Conservation (phyloP, 257 asterid species). For the Solanum pinnatisectum region DNA sequence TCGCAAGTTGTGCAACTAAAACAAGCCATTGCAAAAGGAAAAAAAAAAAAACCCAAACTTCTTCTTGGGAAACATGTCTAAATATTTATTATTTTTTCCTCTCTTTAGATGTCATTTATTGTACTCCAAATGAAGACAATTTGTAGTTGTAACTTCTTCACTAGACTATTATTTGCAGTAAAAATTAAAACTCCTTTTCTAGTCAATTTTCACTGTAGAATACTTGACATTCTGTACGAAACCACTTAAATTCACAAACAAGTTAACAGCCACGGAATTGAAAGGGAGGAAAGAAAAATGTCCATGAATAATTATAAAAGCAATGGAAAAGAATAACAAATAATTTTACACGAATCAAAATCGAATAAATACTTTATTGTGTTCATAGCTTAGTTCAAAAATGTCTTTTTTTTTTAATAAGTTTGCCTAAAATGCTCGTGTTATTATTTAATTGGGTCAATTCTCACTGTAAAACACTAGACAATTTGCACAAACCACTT, state of each 20-base stretch:
- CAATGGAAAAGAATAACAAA: not conserved
- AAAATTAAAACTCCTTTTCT: too few relatives aligned
- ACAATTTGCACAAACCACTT: too few relatives aligned
- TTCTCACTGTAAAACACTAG: too few relatives aligned
- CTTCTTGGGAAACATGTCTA: not conserved
- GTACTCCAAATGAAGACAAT: not conserved
- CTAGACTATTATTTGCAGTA: not conserved
- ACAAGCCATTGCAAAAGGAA: not conserved
- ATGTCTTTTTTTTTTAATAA: too few relatives aligned
- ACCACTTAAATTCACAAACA: not conserved
- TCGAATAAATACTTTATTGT: too few relatives aligned
- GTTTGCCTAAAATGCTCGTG: too few relatives aligned
- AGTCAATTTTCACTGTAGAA: not conserved
- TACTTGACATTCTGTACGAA: not conserved
- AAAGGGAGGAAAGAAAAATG: not conserved
- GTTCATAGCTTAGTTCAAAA: too few relatives aligned
- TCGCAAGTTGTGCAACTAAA: not conserved
- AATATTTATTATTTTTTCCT: not conserved
- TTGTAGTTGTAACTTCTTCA: not conserved
- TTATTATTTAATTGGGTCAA: too few relatives aligned
- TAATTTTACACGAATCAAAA: not conserved
- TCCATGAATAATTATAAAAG: not conserved
- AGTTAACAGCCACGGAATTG: not conserved
- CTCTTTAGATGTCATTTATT: not conserved
- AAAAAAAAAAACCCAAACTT: too few relatives aligned